These are phyloP conservation scores for Pyrrhoderma lamaoense DNA, from an alignment of 1,284 basidiomycete genomes.

Conservation along the genomic window DNA sequence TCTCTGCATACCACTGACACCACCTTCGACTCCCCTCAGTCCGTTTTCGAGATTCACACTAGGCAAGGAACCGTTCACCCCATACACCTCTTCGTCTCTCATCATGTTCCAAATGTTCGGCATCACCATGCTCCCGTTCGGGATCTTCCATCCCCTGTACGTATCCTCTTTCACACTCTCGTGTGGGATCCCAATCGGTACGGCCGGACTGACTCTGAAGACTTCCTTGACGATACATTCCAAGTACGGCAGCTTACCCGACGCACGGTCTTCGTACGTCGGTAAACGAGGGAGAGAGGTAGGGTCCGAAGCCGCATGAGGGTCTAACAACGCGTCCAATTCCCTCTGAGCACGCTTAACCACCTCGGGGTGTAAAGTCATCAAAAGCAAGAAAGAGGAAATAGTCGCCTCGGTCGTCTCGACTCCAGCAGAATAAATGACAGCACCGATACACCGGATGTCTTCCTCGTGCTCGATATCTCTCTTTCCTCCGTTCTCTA, in stretches of 20 bases:
- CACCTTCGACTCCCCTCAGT: too few relatives aligned
- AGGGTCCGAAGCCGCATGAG: too few relatives aligned
- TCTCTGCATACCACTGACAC: too few relatives aligned
- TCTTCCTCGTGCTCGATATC: slow-evolving; percentile 15
- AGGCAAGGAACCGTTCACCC: background rate
- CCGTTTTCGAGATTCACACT: too few relatives aligned
- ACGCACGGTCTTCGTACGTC: slow-evolving; percentile 14
- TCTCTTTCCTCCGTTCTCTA: background rate
- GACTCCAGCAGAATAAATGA: slow-evolving; percentile 17
- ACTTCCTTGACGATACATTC: slow-evolving; percentile 21
- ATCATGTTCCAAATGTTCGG: slow-evolving; percentile 14
- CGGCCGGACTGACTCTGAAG: slow-evolving; percentile 9
- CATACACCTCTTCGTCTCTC: slow-evolving; percentile 4
- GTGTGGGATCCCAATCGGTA: slow-evolving; percentile 15
- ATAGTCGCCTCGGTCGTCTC: slow-evolving; percentile 15
- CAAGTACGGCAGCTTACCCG: slow-evolving; percentile 17
- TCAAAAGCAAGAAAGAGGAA: slow-evolving; percentile 15
- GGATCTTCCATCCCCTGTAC: slow-evolving; percentile 13
- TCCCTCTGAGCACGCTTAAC: slow-evolving; percentile 34
- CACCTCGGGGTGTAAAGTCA: slow-evolving; percentile 10
- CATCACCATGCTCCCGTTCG: slow-evolving; percentile 13
- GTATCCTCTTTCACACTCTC: slow-evolving; percentile 6
- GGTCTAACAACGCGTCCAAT: slow-evolving; percentile 29
- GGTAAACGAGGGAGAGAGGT: background rate
- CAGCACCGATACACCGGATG: slow-evolving; percentile 12